Conservation (phyloP, 768 basidiomycete species). For the Tylopilus vinaceipallidus region DNA sequence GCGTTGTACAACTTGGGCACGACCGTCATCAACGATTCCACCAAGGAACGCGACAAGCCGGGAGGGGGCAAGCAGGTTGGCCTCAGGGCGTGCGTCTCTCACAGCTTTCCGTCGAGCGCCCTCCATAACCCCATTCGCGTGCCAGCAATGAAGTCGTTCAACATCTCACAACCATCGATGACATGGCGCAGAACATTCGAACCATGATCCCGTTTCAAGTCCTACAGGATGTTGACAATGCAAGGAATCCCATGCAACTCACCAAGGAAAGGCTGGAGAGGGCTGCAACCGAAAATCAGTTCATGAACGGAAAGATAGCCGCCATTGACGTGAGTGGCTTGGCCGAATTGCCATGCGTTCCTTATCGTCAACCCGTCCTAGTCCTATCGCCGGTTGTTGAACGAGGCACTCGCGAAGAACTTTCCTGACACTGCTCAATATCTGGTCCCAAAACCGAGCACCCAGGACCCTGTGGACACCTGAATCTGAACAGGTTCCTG, state of each 20-base stretch:
- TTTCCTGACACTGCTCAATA: conserved; percentile 56
- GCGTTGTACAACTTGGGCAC: conserved; percentile 80
- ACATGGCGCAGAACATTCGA: conserved; percentile 57
- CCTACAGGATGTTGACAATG: conserved; percentile 74
- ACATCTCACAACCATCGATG: conserved; percentile 65
- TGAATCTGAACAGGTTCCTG: conserved; percentile 4
- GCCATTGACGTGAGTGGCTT: conserved; percentile 60
- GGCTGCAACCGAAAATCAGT: conserved; percentile 86
- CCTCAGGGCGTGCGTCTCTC: conserved; percentile 57
- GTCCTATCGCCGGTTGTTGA: conserved; percentile 67
- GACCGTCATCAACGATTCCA: conserved; percentile 79
- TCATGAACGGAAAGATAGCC: conserved; percentile 85
- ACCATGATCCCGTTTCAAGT: conserved; percentile 77
- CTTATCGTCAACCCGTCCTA: conserved; percentile 27
- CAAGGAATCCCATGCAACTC: conserved; percentile 77
- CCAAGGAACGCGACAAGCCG: conserved; percentile 73
- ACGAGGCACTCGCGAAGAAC: conserved; percentile 67
- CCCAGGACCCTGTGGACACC: conserved; percentile 8
- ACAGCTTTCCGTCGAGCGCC: background rate
- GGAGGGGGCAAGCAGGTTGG: conserved; percentile 75
- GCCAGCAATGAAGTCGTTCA: conserved; percentile 71
- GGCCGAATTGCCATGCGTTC: background rate
- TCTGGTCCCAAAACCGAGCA: conserved; percentile 15
- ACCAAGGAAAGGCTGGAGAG: conserved; percentile 80
- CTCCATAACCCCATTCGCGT: background rate